Evolutionary conservation across 495 filamentous ascomycete species (phyloP).

Genomic region (Hapsidospora chrysogenum): DNA sequence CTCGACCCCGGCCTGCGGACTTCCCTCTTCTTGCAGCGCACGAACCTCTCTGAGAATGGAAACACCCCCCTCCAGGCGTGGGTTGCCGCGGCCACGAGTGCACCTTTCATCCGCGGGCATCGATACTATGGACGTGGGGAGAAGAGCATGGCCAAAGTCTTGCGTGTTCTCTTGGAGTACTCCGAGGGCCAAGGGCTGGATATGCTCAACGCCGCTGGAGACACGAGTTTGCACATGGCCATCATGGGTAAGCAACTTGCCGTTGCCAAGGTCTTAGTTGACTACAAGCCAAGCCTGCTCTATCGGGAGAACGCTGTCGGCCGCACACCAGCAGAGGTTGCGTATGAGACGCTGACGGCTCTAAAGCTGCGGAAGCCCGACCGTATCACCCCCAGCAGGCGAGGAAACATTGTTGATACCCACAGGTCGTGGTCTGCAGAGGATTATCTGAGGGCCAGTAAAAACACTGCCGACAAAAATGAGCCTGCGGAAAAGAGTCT

Average conservation of each 20-base stretch:
- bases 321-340: conserved; percentile 48
- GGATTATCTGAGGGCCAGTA: background rate
- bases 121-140: conserved; percentile 3
- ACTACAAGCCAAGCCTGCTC: conserved; percentile 37
- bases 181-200: conserved; percentile 36
- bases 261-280: conserved; percentile 31
- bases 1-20: conserved; percentile 30
- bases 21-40: conserved; percentile 21
- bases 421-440: background rate
- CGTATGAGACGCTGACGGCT: conserved; percentile 32
- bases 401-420: background rate
- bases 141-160: conserved; percentile 11
- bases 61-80: conserved; percentile 24
- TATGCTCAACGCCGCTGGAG: conserved; percentile 47
- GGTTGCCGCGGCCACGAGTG: conserved; percentile 4
- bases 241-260: conserved; percentile 19
- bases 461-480: background rate
- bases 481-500: background rate
- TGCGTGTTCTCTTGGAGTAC: conserved; percentile 30
- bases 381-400: background rate
- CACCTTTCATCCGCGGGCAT: background rate
- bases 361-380: conserved; percentile 6
- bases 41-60: conserved; percentile 14
- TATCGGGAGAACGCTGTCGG: conserved; percentile 56
- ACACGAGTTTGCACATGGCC: conserved; percentile 44